Conservation (phyloP, 129 eudicot genomes). For the Saposhnikovia divaricata region DNA sequence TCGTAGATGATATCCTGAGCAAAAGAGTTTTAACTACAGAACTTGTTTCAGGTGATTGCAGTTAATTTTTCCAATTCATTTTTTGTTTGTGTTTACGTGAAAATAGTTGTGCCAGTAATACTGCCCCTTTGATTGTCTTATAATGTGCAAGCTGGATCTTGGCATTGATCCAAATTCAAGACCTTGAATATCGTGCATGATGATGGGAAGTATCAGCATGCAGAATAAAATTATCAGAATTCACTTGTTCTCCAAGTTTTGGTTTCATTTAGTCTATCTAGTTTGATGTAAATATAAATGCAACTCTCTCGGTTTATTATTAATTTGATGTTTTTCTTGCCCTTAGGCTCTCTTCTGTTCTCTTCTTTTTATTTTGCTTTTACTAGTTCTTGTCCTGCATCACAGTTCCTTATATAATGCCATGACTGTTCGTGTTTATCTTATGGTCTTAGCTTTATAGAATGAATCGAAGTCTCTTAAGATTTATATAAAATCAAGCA, state of each 20-base stretch:
- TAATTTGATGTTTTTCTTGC: background rate
- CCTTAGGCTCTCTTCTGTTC: background rate
- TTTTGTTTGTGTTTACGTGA: background rate
- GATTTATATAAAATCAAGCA: background rate
- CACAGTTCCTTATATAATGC: background rate
- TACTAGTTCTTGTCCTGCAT: background rate
- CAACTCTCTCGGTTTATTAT: background rate
- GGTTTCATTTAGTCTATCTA: background rate
- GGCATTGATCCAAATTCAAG: background rate
- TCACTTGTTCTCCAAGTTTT: background rate
- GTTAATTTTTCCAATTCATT: background rate
- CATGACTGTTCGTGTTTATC: background rate
- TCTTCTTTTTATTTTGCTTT: background rate
- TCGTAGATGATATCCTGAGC: conserved; percentile 73
- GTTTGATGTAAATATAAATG: background rate
- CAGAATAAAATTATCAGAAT: background rate
- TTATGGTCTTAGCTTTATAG: background rate
- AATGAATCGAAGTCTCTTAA: background rate
- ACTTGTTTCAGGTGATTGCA: conserved; percentile 72
- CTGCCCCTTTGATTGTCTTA: background rate
- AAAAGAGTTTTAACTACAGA: conserved; percentile 84
- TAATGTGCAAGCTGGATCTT: background rate
- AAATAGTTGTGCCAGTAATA: background rate
- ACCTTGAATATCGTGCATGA: background rate
- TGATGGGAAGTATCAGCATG: background rate